Base-by-base conservation (phyloP, 73 alveolate species). In the Uronychia binucleata region DNA sequence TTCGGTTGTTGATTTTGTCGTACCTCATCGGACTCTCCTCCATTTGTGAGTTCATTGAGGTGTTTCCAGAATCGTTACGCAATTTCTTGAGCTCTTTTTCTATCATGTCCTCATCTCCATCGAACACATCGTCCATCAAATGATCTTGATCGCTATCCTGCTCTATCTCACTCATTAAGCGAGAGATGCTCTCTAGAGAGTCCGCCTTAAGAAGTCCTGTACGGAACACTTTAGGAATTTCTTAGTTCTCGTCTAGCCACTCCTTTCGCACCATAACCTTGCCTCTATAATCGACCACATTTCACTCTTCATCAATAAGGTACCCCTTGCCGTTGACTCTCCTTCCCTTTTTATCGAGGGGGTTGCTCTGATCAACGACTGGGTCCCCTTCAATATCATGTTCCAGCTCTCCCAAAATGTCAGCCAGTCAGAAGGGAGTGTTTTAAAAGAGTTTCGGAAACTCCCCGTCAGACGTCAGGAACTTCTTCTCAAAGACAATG, bases 1-100 rank as follows among this genome's bases (percentile, higher is more conserved):
- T n/a, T n/a, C n/a, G n/a, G n/a, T n/a, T n/a, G n/a, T n/a, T n/a
- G n/a, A n/a, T n/a, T n/a, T n/a, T n/a, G n/a, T n/a, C n/a, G n/a
- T n/a, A n/a, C 29, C 84, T 89, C 26, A 80, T 33, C 0, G 95
- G 95, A 1, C 92, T 84, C 83, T 89, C 95, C 33, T 89, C 95
- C 95, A 89, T 89, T n/a, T 76, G 78, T 19, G 86, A 57, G 28
- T 89, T 90, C 0, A 89, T 87, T 30, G 92, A 84, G 0, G 95
- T 89, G 75, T 89, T 84, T 1, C 95, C 95, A 25, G 80, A 81
- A n/a, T 75, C 81, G 0, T 46, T 78, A 27, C 34, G 1, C 33
- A 86, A 75, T 28, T 86, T 26, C 33, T 86, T 84, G n/a, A 77
- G 8, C 57, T 88, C 94, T n/a, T 34, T 74, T 81, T 57, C 33